Evolutionary conservation across 2,329 filamentous ascomycete genomes (phyloP).

Genomic region (Neofusicoccum sp.): DNA sequence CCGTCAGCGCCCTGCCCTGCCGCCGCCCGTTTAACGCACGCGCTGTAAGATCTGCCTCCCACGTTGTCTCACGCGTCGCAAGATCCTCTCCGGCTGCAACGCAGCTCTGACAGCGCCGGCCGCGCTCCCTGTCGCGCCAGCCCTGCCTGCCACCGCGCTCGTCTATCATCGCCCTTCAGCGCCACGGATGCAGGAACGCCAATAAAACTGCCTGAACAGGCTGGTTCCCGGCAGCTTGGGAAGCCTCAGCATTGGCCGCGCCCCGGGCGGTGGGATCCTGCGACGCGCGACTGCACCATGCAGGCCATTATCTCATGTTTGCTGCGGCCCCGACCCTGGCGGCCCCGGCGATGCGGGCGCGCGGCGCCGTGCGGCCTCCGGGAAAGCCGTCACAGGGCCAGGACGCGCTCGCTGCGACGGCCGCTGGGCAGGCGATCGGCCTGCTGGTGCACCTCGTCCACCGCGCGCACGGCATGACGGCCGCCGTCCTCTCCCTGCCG

Average conservation of each 20-base stretch:
- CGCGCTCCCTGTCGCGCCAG: conserved; percentile 11
- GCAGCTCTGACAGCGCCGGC: conserved; percentile 1
- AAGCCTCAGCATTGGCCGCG: conserved; percentile 14
- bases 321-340: conserved; percentile 3
- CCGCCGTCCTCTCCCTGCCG: neutral
- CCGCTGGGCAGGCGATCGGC: neutral
- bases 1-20: neutral
- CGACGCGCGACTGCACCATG: conserved; percentile 1
- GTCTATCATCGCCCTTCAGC: conserved; percentile 15
- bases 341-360: conserved; percentile 1
- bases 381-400: conserved; percentile 4
- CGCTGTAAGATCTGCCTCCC: conserved; percentile 16
- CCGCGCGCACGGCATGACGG: neutral
- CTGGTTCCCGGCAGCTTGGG: conserved; percentile 11
- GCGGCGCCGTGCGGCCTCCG: neutral
- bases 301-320: conserved; percentile 14
- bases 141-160: neutral
- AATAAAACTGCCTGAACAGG: conserved; percentile 18
- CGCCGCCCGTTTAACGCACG: conserved; percentile 1
- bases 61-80: conserved; percentile 17
- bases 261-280: conserved; percentile 15
- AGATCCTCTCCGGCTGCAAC: conserved; percentile 12
- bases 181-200: conserved; percentile 19
- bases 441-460: neutral
- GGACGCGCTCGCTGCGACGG: neutral